phyloP scores from a whole-genome alignment of 495 filamentous ascomycete species.

The Penicillium lagena region DNA sequence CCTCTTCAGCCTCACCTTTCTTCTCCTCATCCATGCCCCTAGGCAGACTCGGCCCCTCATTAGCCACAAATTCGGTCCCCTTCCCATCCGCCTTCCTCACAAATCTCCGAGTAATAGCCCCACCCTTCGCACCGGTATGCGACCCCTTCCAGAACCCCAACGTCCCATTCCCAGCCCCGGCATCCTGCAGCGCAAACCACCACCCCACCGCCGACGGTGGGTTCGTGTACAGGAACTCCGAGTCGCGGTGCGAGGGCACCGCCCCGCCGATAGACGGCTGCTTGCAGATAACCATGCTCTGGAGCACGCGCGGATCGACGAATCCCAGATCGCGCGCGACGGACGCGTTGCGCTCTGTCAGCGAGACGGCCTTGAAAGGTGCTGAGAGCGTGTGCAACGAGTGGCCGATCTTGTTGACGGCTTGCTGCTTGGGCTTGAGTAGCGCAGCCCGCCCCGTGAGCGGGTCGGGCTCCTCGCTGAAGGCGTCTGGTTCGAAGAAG shows the following conservation, averaged over 20 bases:
- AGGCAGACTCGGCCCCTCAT: slow-evolving; percentile 41
- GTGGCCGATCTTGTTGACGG: slow-evolving; percentile 97
- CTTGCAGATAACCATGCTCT: slow-evolving; percentile 98
- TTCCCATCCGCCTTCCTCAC: slow-evolving; percentile 53
- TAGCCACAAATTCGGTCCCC: slow-evolving; percentile 52
- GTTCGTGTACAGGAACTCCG: slow-evolving; percentile 85
- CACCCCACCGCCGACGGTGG: slow-evolving; percentile 88
- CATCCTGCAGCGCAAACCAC: slow-evolving; percentile 95
- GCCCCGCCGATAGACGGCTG: slow-evolving; percentile 91
- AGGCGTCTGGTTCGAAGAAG: slow-evolving; percentile 86
- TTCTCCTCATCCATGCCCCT: slow-evolving; percentile 30
- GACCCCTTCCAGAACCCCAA: slow-evolving; percentile 77
- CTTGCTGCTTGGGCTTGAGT: slow-evolving; percentile 65
- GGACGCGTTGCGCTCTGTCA: slow-evolving; percentile 47
- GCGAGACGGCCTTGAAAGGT: slow-evolving; percentile 59
- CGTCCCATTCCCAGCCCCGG: slow-evolving; percentile 76
- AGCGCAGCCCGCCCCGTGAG: slow-evolving; percentile 42
- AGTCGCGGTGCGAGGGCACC: slow-evolving; percentile 85
- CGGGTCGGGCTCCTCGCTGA: slow-evolving; percentile 32
- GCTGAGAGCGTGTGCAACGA: slow-evolving; percentile 71
- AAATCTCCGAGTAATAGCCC: slow-evolving; percentile 61
- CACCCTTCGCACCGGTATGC: slow-evolving; percentile 45
- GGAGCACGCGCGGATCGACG: slow-evolving; percentile 65
- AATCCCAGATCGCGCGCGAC: slow-evolving; percentile 72
- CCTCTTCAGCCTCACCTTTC: slow-evolving; percentile 32